A percentile compares a stretch with the other conserved stretches of the same genome.
These are phyloP conservation scores for Sporisorium exsertum DNA, from an alignment of 1,284 basidiomycete genomes.

Conservation along the genomic window DNA sequence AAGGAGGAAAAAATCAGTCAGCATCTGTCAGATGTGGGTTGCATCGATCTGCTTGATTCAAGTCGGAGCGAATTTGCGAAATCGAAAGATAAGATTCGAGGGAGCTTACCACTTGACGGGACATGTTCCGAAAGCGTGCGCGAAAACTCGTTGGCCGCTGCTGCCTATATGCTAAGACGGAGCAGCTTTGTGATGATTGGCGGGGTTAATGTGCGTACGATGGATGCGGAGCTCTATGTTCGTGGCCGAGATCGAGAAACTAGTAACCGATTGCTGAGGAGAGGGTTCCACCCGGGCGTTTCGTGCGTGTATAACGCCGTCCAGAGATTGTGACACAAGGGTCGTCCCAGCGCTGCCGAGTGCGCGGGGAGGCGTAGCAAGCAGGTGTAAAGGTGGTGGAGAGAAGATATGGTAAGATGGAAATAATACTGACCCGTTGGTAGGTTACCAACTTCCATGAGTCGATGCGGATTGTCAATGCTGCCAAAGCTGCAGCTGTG, in stretches of 20 bases:
- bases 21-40: conserved; percentile 5
- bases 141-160: neutral
- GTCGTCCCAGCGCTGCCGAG: neutral
- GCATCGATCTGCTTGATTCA: neutral
- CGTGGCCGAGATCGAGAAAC: neutral
- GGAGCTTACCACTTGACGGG: conserved; percentile 13
- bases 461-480: too few relatives aligned
- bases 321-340: neutral
- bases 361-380: neutral
- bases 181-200: neutral
- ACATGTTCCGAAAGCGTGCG: conserved; percentile 2
- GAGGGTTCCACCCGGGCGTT: neutral
- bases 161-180: conserved; percentile 2
- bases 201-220: neutral
- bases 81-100: neutral
- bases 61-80: neutral
- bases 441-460: neutral
- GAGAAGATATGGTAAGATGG: neutral
- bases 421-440: neutral
- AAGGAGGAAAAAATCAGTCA: neutral
- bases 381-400: neutral
- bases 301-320: conserved; percentile 13
- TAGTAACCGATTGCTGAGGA: neutral
- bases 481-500: conserved; percentile 11
- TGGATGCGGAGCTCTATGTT: neutral